Percentiles rank a stretch among this genome's conserved stretches.
These are phyloP conservation scores for Neurospora sp. DNA, from an alignment of 495 filamentous ascomycete genomes.

Conservation along the genomic window DNA sequence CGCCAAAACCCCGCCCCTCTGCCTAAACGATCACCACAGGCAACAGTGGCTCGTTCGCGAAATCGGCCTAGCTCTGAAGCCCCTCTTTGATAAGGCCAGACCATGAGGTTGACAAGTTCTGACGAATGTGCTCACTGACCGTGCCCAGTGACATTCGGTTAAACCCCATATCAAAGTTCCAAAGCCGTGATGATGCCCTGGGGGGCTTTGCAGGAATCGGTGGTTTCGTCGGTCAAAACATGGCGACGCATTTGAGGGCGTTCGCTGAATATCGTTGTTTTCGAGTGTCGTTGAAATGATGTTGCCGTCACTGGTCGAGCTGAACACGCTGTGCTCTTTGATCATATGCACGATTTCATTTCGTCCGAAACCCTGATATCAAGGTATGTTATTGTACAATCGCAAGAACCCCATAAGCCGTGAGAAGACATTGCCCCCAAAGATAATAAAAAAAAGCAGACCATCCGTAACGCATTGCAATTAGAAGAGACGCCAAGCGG, in stretches of 20 bases:
- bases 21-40: background rate
- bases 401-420: slow-evolving; percentile 59
- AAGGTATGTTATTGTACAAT: slow-evolving; percentile 66
- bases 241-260: background rate
- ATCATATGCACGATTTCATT: slow-evolving; percentile 56
- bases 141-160: background rate
- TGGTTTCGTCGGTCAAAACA: background rate
- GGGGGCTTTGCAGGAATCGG: background rate
- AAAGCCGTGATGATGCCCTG: background rate
- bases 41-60: slow-evolving; percentile 1
- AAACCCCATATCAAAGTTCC: background rate
- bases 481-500: slow-evolving; percentile 57
- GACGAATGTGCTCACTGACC: background rate
- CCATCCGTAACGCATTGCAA: slow-evolving; percentile 80
- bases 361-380: slow-evolving; percentile 49
- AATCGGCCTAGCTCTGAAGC: slow-evolving; percentile 9
- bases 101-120: background rate
- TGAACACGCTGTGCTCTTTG: slow-evolving; percentile 12
- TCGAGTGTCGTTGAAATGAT: background rate
- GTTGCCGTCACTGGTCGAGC: background rate
- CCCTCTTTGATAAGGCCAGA: background rate
- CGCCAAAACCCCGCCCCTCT: background rate
- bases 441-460: slow-evolving; percentile 43
- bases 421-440: slow-evolving; percentile 65
- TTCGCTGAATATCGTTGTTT: background rate